A percentile compares a stretch with the other conserved stretches of the same genome.
Evolutionary conservation across 2,329 filamentous ascomycete species (phyloP).

Genomic region (Cladophialophora immunda): DNA sequence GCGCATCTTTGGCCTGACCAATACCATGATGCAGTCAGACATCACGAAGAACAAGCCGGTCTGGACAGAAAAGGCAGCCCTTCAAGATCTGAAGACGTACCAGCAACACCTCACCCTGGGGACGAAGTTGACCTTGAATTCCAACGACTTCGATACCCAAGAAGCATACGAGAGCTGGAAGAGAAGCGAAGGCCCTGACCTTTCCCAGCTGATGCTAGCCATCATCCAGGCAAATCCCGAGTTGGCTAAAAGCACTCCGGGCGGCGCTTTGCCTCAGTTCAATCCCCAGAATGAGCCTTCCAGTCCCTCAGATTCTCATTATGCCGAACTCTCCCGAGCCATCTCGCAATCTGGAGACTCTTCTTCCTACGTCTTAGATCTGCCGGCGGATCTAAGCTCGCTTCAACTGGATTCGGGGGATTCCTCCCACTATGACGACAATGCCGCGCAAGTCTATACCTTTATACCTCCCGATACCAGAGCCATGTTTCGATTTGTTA

Average conservation of each 20-base stretch:
- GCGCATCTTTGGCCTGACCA: conserved; percentile 81
- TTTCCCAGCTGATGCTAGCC: conserved; percentile 92
- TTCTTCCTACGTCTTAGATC: conserved; percentile 69
- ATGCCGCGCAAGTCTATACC: conserved; percentile 71
- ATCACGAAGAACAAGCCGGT: conserved; percentile 80
- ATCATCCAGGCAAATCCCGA: conserved; percentile 87
- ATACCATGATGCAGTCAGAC: conserved; percentile 83
- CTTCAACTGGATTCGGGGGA: conserved; percentile 67
- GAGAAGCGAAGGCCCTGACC: conserved; percentile 82
- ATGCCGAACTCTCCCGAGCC: conserved; percentile 57
- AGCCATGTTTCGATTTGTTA: conserved; percentile 81
- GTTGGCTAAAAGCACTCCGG: conserved; percentile 77
- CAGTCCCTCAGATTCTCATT: conserved; percentile 50
- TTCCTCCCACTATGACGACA: conserved; percentile 49
- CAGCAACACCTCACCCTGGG: conserved; percentile 86
- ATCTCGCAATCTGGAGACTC: conserved; percentile 54
- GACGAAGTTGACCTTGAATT: conserved; percentile 77
- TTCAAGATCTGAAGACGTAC: conserved; percentile 92
- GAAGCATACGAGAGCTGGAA: conserved; percentile 92
- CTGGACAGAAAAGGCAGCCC: conserved; percentile 92
- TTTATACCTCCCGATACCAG: conserved; percentile 89
- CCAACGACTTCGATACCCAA: conserved; percentile 87
- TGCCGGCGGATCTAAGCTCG: conserved; percentile 71
- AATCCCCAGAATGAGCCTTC: conserved; percentile 53
- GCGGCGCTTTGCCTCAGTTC: conserved; percentile 66